These are phyloP conservation scores for Eucalyptus regnans DNA, from an alignment of 345 rosid genomes.

Conservation along the genomic window DNA sequence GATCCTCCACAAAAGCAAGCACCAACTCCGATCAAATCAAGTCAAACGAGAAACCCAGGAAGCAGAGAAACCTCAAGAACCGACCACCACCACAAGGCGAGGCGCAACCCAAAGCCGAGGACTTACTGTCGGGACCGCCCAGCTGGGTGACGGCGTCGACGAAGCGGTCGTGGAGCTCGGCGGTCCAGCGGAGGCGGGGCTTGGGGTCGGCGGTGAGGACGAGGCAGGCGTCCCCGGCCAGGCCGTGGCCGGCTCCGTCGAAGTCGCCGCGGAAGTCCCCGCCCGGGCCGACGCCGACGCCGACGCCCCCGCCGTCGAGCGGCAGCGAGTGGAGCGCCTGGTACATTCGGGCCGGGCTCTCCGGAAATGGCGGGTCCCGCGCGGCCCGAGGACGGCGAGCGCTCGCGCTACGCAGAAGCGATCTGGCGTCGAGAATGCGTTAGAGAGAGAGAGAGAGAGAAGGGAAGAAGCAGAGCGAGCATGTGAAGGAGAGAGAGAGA, in stretches of 20 bases:
- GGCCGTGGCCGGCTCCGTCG: conserved; percentile 57
- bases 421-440: not conserved
- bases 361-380: not conserved
- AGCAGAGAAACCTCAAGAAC: not conserved
- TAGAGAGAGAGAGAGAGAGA: not conserved
- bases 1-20: not conserved
- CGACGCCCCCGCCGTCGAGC: conserved; percentile 21
- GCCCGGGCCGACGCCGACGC: not conserved
- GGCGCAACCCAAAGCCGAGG: not conserved
- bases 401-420: not conserved
- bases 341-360: conserved; percentile 34
- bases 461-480: not conserved
- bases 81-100: not conserved
- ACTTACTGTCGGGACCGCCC: conserved; percentile 94
- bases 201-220: conserved; percentile 91
- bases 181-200: conserved; percentile 96
- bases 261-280: conserved; percentile 12
- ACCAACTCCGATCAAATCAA: not conserved
- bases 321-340: conserved; percentile 69
- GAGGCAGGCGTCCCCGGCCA: conserved; percentile 57
- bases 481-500: not conserved
- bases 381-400: not conserved
- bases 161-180: conserved; percentile 92
- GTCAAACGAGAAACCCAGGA: not conserved
- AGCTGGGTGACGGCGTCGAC: conserved; percentile 87